Evolutionary conservation across 2,329 filamentous ascomycete species (phyloP).

Genomic region (Colletotrichum sp.): DNA sequence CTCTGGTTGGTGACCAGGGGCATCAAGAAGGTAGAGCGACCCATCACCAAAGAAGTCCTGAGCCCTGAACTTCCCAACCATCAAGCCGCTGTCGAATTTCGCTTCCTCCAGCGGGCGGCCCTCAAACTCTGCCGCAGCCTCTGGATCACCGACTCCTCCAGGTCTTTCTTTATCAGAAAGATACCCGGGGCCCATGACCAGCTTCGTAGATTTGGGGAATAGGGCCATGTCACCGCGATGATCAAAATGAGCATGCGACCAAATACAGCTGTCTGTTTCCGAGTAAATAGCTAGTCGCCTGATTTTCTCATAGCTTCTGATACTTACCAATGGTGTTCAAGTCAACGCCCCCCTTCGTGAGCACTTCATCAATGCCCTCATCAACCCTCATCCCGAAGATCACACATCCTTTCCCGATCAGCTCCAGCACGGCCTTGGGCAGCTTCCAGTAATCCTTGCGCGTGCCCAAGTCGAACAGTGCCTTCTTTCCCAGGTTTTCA

Average conservation of each 20-base stretch:
- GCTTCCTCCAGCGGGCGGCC: slow-evolving; percentile 21
- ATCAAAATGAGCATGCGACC: slow-evolving; percentile 34
- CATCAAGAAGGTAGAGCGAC: slow-evolving; percentile 44
- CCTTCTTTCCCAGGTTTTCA: slow-evolving; percentile 14
- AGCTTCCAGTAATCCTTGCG: slow-evolving; percentile 24
- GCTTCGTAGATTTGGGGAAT: slow-evolving; percentile 26
- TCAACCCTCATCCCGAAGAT: slow-evolving; percentile 14
- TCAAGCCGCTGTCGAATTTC: slow-evolving; percentile 19
- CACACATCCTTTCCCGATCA: slow-evolving; percentile 1
- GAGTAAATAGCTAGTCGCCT: not conserved
- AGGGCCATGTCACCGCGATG: slow-evolving; percentile 30
- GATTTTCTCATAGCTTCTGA: not conserved
- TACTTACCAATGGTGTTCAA: slow-evolving; percentile 10
- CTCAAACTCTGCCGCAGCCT: slow-evolving; percentile 16
- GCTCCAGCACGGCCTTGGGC: not conserved
- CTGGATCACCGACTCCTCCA: not conserved
- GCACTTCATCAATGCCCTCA: slow-evolving; percentile 22
- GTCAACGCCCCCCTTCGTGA: slow-evolving; percentile 9
- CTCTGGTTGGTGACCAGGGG: slow-evolving; percentile 25
- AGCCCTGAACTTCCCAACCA: slow-evolving; percentile 40
- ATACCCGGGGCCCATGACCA: slow-evolving; percentile 29
- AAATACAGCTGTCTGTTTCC: slow-evolving; percentile 26
- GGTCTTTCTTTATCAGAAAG: slow-evolving; percentile 1
- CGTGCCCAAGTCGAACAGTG: slow-evolving; percentile 19
- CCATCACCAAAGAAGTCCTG: slow-evolving; percentile 47